Percentiles rank a stretch among this genome's conserved stretches.
Evolutionary conservation across 2,329 filamentous ascomycete species (phyloP).

Genomic region (Furcasterigmium sp.): DNA sequence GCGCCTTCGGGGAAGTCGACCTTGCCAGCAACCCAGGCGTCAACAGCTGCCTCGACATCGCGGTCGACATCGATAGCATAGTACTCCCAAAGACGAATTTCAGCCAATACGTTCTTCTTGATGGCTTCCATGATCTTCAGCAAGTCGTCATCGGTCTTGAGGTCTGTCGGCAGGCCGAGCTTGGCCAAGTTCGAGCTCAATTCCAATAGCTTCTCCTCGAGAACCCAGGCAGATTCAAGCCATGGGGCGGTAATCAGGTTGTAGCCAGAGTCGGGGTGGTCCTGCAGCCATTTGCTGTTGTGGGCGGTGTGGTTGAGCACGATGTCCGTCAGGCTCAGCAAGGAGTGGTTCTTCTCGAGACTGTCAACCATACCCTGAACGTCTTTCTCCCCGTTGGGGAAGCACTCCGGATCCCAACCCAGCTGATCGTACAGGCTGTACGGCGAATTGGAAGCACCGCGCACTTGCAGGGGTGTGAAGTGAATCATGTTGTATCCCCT

Average conservation of each 20-base stretch:
- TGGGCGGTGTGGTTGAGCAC: slow-evolving; percentile 97
- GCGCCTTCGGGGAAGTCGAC: slow-evolving; percentile 46
- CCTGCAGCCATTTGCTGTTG: slow-evolving; percentile 89
- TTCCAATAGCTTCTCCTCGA: slow-evolving; percentile 62
- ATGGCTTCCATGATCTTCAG: slow-evolving; percentile 77
- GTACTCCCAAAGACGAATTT: slow-evolving; percentile 86
- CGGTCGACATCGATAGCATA: slow-evolving; percentile 78
- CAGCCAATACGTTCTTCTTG: slow-evolving; percentile 72
- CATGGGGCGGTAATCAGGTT: slow-evolving; percentile 86
- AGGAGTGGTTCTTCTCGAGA: slow-evolving; percentile 78
- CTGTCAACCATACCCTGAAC: slow-evolving; percentile 69
- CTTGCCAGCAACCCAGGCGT: slow-evolving; percentile 64
- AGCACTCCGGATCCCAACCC: slow-evolving; percentile 74
- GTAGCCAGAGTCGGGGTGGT: slow-evolving; percentile 94
- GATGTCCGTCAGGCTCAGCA: slow-evolving; percentile 89
- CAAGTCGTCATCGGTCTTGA: slow-evolving; percentile 68
- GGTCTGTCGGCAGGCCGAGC: slow-evolving; percentile 69
- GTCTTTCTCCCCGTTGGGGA: slow-evolving; percentile 81
- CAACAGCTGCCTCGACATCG: slow-evolving; percentile 62
- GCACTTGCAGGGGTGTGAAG: slow-evolving; percentile 87
- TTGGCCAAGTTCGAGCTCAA: slow-evolving; percentile 69
- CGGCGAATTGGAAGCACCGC: slow-evolving; percentile 88
- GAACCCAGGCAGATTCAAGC: slow-evolving; percentile 58
- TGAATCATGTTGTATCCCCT: slow-evolving; percentile 99
- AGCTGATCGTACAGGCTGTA: slow-evolving; percentile 96